These are phyloP conservation scores for Hypoxylon crocopeplum DNA, from an alignment of 495 filamentous ascomycete species.

Conservation along the genomic window DNA sequence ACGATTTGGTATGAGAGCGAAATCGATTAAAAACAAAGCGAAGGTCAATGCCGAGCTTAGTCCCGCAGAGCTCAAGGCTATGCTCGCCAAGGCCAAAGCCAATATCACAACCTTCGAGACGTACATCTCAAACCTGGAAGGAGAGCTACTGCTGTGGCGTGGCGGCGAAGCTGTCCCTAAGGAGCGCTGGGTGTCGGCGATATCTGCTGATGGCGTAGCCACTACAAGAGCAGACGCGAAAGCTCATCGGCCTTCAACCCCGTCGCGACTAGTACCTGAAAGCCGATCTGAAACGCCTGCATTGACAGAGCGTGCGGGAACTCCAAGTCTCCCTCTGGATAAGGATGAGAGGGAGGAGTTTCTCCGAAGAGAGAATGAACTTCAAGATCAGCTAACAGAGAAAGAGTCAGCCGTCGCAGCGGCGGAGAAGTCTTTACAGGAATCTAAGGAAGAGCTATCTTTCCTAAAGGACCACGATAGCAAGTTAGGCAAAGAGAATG, in stretches of 20 bases:
- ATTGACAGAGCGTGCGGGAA: constrained; percentile 76
- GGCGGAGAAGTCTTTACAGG: constrained; percentile 77
- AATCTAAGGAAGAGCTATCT: constrained; percentile 81
- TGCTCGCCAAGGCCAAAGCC: constrained; percentile 88
- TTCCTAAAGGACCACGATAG: constrained; percentile 82
- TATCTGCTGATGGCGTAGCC: constrained; percentile 69
- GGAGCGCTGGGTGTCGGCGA: constrained; percentile 65
- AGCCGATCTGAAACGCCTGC: constrained; percentile 76
- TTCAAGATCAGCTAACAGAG: constrained; percentile 95
- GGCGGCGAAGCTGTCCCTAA: constrained; percentile 86
- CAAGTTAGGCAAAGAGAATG: constrained; percentile 84
- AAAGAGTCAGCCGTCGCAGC: constrained; percentile 82
- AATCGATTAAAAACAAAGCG: constrained; percentile 99
- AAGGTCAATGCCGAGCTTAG: constrained; percentile 99
- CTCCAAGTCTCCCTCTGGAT: constrained; percentile 85
- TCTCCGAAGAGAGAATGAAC: constrained; percentile 90
- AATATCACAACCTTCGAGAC: constrained; percentile 87
- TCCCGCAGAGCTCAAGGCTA: constrained; percentile 88
- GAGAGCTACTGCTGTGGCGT: constrained; percentile 86
- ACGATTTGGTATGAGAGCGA: constrained; percentile 94
- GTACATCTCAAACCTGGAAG: constrained; percentile 84
- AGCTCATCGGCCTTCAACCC: constrained; percentile 75
- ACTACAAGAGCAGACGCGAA: constrained; percentile 65
- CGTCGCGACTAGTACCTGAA: constrained; percentile 79
- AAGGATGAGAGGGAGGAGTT: constrained; percentile 98